Base-by-base conservation (phyloP, 1,139 yeast species). In the Kodamaea plutei region DNA sequence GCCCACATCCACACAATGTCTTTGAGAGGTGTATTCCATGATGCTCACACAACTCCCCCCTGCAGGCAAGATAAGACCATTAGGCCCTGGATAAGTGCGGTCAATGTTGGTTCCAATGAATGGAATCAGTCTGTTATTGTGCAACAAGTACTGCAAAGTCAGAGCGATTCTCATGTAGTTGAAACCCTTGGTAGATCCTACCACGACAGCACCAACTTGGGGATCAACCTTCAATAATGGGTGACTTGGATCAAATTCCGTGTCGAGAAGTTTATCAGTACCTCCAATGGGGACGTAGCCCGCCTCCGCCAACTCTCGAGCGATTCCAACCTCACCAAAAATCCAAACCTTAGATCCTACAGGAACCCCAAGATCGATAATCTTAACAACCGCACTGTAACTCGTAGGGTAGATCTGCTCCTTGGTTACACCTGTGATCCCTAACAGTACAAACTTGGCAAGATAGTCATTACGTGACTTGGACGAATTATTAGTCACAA, bases 201-300 rank as follows among this genome's bases (percentile, higher is more conserved):
- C 67, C 12, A 64, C 56, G 16, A 64, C 67, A 0, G 69, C 71
- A 36, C 54, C 49, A 3, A 64, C 69, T 3, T 59, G 67, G 2
- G 59, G 58, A 30, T 65, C 70, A 3, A 64, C 65, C 8, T 34
- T 49, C 36, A 79, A 56, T 29, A 73, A 61, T 4, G 71, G 70
- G 20, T 77, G 64, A 17, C 70, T 66, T 3, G 60, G 54, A 26
- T 66, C 63, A 36, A 60, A 52, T 7, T 46, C 50, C 1, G 30
- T 34, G 30, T 62, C 48, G 11, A 64, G 45, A 4, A 67, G 51
- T 5, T 60, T 41, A 33, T 67, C 94, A 4, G 79, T 68, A 5
- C 96, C 95, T 15, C 96, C 96, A 8, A 84, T 45, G 2, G 82
- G 73, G 13, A 69, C 57, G 47, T 80, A 83, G 0, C 96, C 96